Evolutionary conservation across 345 rosid species (phyloP), one percentile per base, ranked within the genome.

Genomic region (Erysimum cheiranthoides): DNA sequence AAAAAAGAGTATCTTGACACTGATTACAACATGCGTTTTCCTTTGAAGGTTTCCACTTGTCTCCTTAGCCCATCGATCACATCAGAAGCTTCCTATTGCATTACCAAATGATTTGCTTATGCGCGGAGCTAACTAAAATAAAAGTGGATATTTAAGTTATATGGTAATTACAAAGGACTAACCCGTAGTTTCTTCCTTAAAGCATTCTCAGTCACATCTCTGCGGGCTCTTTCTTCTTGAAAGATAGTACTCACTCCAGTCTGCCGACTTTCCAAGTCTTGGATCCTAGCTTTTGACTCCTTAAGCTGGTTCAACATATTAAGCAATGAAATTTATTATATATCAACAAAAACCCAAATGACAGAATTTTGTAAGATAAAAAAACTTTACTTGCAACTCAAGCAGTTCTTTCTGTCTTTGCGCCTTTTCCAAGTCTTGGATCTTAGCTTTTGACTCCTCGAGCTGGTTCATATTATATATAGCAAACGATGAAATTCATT

Each of bases 121-220:
- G 34, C 28, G 58, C 28, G 25, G 56, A 52, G 25, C 9, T 39
- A 16, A 11, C 17, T 9, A 27, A 49, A 49, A 30, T 0, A 27
- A 63, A 10, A n/a, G 8, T 28, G 8, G 27, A 62, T 13, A 42
- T 10, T 17, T 8, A 27, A 21, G 25, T 6, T 39, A 10, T 21
- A 36, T 59, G 40, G 35, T 61, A 52, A 25, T 36, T 17, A 43
- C 35, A 11, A 10, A 56, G 45, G 62, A 38, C 85, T 56, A 61
- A 88, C 93, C 83, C 35, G 39, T 31, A 87, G 39, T 67, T 54
- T 60, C 61, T 65, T 66, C 64, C 66, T 80, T 68, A 84, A 79
- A 34, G 25, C 53, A 21, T 85, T 73, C 78, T 83, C 88, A 31
- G 27, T 34, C 10, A 43, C 53, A 10, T 79, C 78, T 64, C 68